A percentile compares a stretch with the other conserved stretches of the same genome.
Evolutionary conservation across 176 grass and related monocot genomes (phyloP).

Genomic region (Musa beccarii): DNA sequence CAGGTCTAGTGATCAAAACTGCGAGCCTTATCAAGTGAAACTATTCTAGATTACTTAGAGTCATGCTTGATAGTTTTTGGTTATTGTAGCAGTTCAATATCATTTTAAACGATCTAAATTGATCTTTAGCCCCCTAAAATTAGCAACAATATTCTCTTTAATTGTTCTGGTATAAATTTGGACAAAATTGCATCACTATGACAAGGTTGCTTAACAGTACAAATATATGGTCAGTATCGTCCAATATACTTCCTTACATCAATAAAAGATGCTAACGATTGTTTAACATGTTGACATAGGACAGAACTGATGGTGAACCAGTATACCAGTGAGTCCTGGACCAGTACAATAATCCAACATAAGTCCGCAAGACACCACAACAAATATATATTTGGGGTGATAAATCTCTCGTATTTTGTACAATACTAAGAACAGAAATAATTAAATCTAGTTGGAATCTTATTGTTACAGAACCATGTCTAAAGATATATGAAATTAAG

Average conservation of each 20-base stretch:
- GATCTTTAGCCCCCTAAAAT: neutral
- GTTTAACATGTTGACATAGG: no score
- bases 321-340: no score
- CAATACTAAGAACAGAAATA: no score
- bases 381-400: no score
- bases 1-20: no score
- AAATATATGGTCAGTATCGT: neutral
- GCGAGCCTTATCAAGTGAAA: no score
- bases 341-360: no score
- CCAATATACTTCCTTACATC: no score
- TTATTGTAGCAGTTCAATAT: neutral
- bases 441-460: neutral
- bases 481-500: neutral
- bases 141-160: neutral
- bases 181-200: neutral
- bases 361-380: no score
- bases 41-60: neutral
- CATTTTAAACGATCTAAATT: neutral
- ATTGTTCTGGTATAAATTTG: neutral
- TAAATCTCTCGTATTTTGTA: no score
- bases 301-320: no score
- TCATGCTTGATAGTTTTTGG: neutral
- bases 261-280: no score
- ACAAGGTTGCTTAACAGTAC: neutral
- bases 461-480: neutral